A percentile compares a stretch with the other conserved stretches of the same genome.
These are phyloP conservation scores for Neurospora sp. DNA, from an alignment of 495 filamentous ascomycete species.

Conservation along the genomic window DNA sequence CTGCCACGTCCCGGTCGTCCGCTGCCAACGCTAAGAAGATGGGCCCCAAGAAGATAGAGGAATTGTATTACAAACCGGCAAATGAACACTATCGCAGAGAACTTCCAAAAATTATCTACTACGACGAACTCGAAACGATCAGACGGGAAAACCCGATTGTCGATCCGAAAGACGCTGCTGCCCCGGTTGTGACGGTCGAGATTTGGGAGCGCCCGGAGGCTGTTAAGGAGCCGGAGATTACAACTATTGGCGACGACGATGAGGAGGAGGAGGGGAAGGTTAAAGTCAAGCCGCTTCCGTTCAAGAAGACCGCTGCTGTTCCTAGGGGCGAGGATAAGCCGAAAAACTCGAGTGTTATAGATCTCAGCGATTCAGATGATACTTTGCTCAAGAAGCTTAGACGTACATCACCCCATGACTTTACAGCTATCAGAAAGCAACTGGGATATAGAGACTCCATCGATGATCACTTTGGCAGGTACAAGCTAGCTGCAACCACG, in stretches of 20 bases:
- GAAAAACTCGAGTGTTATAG: too few species aligned
- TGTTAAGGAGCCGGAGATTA: neutral
- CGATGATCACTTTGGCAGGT: neutral
- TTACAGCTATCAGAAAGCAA: neutral
- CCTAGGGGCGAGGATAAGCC: too few species aligned
- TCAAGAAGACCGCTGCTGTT: neutral
- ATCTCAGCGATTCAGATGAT: too few species aligned
- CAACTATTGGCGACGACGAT: neutral
- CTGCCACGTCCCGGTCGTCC: neutral
- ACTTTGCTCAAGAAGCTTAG: too few species aligned
- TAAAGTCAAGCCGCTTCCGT: neutral
- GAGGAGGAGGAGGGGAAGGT: neutral
- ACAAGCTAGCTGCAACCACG: neutral
- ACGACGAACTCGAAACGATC: conserved; percentile 6
- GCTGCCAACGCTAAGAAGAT: neutral
- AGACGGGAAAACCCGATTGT: neutral
- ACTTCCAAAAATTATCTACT: neutral
- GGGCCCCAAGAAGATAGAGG: neutral
- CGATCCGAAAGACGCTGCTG: neutral
- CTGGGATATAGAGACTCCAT: neutral
- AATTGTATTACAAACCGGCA: neutral
- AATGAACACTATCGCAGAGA: neutral
- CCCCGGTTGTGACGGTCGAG: neutral
- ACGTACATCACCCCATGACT: neutral
- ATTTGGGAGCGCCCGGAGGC: neutral